Evolutionary conservation across 202 grass and related monocot species (phyloP).

Genomic region (Hordeum pubiflorum): DNA sequence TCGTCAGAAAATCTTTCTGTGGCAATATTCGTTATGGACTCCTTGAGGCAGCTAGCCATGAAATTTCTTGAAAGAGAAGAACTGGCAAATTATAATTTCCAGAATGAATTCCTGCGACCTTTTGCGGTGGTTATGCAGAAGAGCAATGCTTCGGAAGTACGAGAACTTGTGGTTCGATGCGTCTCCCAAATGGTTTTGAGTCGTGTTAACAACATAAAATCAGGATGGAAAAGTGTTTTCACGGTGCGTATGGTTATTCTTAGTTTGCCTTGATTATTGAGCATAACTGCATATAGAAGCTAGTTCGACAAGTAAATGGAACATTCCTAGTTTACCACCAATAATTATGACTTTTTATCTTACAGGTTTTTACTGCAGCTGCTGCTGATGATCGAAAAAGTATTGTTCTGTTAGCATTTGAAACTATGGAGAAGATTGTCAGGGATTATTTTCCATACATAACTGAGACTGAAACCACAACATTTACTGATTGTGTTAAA

Average conservation of each 20-base stretch:
- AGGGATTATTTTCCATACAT: conserved; percentile 96
- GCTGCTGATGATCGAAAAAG: conserved; percentile 90
- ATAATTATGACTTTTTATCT: conserved; percentile 21
- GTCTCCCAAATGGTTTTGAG: conserved; percentile 97
- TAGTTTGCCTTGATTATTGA: conserved; percentile 18
- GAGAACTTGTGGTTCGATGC: conserved; percentile 89
- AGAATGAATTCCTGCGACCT: conserved; percentile 95
- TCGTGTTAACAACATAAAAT: conserved; percentile 96
- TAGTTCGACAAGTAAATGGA: conserved; percentile 18
- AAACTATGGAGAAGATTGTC: conserved; percentile 99
- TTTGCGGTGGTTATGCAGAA: conserved; percentile 98
- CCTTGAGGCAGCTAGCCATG: conserved; percentile 92
- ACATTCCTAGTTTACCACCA: background rate
- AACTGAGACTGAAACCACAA: conserved; percentile 96
- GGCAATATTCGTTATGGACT: conserved; percentile 99
- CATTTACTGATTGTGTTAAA: conserved; percentile 93
- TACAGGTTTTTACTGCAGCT: conserved; percentile 79
- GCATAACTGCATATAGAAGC: background rate
- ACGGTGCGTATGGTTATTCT: conserved; percentile 49
- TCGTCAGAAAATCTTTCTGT: conserved; percentile 90
- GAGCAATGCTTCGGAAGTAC: conserved; percentile 81
- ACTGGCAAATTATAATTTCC: conserved; percentile 98
- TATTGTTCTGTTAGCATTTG: conserved; percentile 96
- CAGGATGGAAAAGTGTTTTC: conserved; percentile 98
- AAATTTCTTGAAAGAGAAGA: conserved; percentile 98